Percentiles rank a stretch among this genome's conserved stretches.
Conservation (phyloP, 2,329 filamentous ascomycete genomes). For the Verticillium alfalfae region DNA sequence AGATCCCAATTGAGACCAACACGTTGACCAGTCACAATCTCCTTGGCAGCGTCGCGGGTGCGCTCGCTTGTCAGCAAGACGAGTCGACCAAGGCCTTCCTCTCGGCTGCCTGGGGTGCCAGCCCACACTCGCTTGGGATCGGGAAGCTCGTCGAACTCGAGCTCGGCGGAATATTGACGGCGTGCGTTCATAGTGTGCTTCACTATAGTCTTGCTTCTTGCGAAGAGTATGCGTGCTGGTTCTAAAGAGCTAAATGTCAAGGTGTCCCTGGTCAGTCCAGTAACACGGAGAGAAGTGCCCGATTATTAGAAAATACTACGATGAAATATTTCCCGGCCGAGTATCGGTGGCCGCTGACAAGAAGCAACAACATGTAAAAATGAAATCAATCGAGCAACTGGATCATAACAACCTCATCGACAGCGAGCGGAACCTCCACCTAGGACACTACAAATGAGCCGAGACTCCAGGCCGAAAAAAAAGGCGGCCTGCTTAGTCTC, state of each 20-base stretch:
- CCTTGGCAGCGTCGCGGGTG: constrained; percentile 40
- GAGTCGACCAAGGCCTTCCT: constrained; percentile 48
- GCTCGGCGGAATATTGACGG: neutral
- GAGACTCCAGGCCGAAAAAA: neutral
- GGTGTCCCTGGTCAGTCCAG: neutral
- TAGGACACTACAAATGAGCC: neutral
- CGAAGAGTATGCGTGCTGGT: neutral
- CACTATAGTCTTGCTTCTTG: neutral
- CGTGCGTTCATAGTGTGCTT: neutral
- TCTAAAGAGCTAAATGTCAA: neutral
- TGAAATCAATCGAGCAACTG: neutral
- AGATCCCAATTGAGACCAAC: constrained; percentile 50
- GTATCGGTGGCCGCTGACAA: neutral
- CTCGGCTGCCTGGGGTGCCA: constrained; percentile 33
- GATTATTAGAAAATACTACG: neutral
- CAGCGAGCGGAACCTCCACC: neutral
- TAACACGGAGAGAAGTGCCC: neutral
- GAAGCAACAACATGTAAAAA: neutral
- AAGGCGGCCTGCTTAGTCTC: neutral
- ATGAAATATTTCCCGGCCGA: neutral
- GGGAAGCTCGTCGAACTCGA: constrained; percentile 34
- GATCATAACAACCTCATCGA: neutral
- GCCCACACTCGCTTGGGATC: constrained; percentile 43
- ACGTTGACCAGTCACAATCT: constrained; percentile 45
- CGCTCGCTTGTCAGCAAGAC: constrained; percentile 44